These are phyloP conservation scores for Erodium moschatum DNA, from an alignment of 441 rosid species.

Conservation along the genomic window DNA sequence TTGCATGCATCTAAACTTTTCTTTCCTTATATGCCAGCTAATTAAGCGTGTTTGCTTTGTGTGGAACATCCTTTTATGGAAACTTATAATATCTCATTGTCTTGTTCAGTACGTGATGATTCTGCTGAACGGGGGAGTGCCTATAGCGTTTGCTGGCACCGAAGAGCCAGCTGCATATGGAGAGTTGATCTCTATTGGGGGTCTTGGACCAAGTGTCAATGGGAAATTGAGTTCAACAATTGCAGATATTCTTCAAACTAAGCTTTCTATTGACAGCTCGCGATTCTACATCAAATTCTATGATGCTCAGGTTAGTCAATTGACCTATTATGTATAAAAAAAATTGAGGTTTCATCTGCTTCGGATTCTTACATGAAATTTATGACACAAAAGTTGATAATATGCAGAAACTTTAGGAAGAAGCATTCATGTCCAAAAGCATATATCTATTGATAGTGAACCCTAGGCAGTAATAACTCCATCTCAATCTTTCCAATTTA, in stretches of 20 bases:
- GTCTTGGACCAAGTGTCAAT: constrained; percentile 60
- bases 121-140: constrained; percentile 66
- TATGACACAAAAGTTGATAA: neutral
- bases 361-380: neutral
- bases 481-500: neutral
- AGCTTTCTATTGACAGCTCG: constrained; percentile 74
- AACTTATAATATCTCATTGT: neutral
- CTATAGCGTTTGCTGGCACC: constrained; percentile 73
- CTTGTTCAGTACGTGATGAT: constrained; percentile 73
- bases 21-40: no score
- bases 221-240: constrained; percentile 65
- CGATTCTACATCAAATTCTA: constrained; percentile 84
- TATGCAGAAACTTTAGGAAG: neutral
- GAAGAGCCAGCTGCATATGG: constrained; percentile 87
- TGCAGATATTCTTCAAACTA: constrained; percentile 70
- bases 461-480: neutral
- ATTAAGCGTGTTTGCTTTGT: neutral
- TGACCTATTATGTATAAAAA: neutral
- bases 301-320: constrained; percentile 50
- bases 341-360: no score
- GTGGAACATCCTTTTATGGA: neutral
- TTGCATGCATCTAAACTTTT: no score
- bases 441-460: neutral
- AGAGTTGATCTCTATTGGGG: constrained; percentile 74
- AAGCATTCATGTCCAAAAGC: neutral